These are phyloP conservation scores for Ceratocystis smalleyi DNA, from an alignment of 2,329 filamentous ascomycete species.

Conservation along the genomic window DNA sequence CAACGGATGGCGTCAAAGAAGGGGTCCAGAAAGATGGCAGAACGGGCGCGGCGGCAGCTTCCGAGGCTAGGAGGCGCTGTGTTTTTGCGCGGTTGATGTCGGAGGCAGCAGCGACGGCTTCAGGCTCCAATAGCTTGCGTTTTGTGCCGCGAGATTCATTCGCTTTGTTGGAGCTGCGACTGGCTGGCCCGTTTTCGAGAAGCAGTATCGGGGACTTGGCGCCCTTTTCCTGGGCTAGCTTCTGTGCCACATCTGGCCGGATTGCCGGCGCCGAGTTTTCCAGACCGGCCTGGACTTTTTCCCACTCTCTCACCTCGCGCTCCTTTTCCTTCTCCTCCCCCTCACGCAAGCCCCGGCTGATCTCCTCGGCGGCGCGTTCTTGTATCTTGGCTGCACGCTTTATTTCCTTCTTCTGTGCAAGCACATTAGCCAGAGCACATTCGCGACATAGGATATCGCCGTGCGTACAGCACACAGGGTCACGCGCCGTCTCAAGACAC, in stretches of 20 bases:
- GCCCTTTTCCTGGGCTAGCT: not conserved
- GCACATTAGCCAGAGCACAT: slow-evolving; percentile 80
- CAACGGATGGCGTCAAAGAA: slow-evolving; percentile 51
- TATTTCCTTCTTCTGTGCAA: slow-evolving; percentile 82
- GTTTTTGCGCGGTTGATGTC: slow-evolving; percentile 53
- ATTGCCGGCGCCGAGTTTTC: slow-evolving; percentile 21
- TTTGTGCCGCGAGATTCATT: slow-evolving; percentile 29
- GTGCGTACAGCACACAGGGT: slow-evolving; percentile 67
- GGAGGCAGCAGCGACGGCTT: slow-evolving; percentile 52
- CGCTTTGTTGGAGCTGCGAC: not conserved
- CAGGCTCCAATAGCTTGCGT: slow-evolving; percentile 60
- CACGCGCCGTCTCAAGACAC: slow-evolving; percentile 65
- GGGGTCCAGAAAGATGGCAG: slow-evolving; percentile 90
- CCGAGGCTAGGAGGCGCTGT: slow-evolving; percentile 51
- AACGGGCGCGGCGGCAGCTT: slow-evolving; percentile 52
- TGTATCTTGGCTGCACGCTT: slow-evolving; percentile 58
- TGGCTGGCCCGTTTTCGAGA: not conserved
- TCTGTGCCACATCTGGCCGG: slow-evolving; percentile 21
- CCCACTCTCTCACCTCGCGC: slow-evolving; percentile 66
- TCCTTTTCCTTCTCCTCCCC: slow-evolving; percentile 40
- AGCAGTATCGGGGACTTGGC: not conserved
- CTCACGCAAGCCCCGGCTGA: slow-evolving; percentile 24
- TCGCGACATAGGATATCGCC: slow-evolving; percentile 93
- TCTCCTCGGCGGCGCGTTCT: slow-evolving; percentile 30
- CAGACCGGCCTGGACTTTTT: slow-evolving; percentile 63